A percentile compares a stretch with the other conserved stretches of the same genome.
Evolutionary conservation across 2,329 filamentous ascomycete species (phyloP).

Genomic region (Penicillium concentricum): DNA sequence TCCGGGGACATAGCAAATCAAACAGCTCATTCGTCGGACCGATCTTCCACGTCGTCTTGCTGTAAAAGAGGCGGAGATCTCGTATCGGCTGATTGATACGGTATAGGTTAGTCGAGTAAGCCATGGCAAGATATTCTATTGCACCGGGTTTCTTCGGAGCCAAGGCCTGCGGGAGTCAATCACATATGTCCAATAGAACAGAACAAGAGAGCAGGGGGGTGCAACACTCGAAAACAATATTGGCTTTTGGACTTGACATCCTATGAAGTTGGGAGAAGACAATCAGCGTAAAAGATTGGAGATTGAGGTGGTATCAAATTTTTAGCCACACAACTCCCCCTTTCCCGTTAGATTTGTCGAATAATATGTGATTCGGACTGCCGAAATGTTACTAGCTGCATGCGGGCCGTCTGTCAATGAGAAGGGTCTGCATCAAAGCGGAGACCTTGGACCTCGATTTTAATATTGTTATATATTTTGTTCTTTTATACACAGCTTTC

Average conservation of each 20-base stretch:
- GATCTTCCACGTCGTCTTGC: constrained; percentile 7
- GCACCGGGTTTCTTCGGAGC: constrained; percentile 11
- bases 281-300: neutral
- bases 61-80: neutral
- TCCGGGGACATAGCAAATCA: constrained; percentile 7
- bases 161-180: constrained; percentile 13
- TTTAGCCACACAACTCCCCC: neutral
- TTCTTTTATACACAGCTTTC: neutral
- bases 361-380: constrained; percentile 3
- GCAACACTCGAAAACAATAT: constrained; percentile 7
- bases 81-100: constrained; percentile 10
- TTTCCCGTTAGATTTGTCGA: neutral
- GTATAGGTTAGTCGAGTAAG: constrained; percentile 13
- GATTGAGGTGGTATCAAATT: neutral
- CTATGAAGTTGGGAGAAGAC: neutral
- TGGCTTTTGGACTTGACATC: constrained; percentile 7
- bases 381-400: constrained; percentile 12
- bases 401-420: constrained; percentile 5
- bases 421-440: neutral
- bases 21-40: constrained; percentile 11
- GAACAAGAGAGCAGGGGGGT: constrained; percentile 5
- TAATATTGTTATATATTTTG: neutral
- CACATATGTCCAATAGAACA: constrained; percentile 7
- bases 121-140: constrained; percentile 6
- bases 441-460: neutral